Percentiles rank a stretch among this genome's conserved stretches.
Evolutionary conservation across 345 rosid genomes (phyloP).

Genomic region (Boechera divaricarpa): DNA sequence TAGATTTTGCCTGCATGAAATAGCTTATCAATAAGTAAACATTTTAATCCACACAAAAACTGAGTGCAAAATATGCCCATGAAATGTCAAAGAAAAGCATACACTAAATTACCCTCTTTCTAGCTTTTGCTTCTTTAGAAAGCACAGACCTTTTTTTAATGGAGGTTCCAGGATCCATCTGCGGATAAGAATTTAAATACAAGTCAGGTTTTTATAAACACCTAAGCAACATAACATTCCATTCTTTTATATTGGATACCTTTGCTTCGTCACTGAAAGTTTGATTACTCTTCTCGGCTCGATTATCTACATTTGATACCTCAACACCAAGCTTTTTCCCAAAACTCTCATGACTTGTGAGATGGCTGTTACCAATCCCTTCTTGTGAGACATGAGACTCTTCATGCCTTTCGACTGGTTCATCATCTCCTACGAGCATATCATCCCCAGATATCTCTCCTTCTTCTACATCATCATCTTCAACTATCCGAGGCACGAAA

Average conservation of each 20-base stretch:
- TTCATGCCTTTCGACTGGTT: conserved; percentile 37
- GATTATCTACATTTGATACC: conserved; percentile 33
- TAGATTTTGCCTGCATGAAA: conserved; percentile 60
- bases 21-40: conserved; percentile 30
- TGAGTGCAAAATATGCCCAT: conserved; percentile 1
- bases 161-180: conserved; percentile 29
- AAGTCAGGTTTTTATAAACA: conserved; percentile 30
- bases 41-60: conserved; percentile 8
- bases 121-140: conserved; percentile 60
- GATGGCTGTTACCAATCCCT: conserved; percentile 18
- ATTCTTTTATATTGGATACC: conserved; percentile 42
- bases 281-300: conserved; percentile 38
- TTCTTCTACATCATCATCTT: conserved; percentile 59
- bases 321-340: conserved; percentile 33
- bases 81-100: conserved; percentile 6
- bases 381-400: conserved; percentile 44
- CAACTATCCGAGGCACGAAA: conserved; percentile 39
- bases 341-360: conserved; percentile 21
- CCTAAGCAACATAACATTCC: conserved; percentile 12
- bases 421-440: conserved; percentile 43
- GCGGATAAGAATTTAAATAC: conserved; percentile 10
- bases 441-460: conserved; percentile 62
- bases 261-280: conserved; percentile 41
- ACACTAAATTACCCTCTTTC: conserved; percentile 60
- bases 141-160: conserved; percentile 56